Evolutionary conservation across 352 stramenopile species (phyloP).

Genomic region (Hyaloperonospora brassicae): DNA sequence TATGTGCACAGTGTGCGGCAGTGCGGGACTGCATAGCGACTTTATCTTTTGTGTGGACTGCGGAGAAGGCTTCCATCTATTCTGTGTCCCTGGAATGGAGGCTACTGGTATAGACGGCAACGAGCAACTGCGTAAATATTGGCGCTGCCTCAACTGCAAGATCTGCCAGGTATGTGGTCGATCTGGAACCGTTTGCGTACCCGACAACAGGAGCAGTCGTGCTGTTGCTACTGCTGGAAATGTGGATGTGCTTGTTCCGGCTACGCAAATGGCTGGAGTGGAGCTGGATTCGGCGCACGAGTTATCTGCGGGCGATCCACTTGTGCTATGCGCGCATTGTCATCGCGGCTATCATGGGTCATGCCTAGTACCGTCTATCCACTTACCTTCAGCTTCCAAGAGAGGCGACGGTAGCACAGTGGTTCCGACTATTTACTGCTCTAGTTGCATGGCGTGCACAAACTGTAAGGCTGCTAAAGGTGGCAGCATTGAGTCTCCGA

Average conservation of each 20-base stretch:
- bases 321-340: conserved; percentile 41
- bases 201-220: conserved; percentile 4
- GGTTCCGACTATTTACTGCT: conserved; percentile 44
- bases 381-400: conserved; percentile 9
- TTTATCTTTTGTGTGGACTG: conserved; percentile 96
- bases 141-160: conserved; percentile 94
- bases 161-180: conserved; percentile 91
- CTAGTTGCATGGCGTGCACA: conserved; percentile 54
- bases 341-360: conserved; percentile 49
- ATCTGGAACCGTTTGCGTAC: conserved; percentile 23
- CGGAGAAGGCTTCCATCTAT: conserved; percentile 91
- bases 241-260: conserved; percentile 12
- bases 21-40: conserved; percentile 56
- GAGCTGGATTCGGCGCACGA: conserved; percentile 5
- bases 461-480: conserved; percentile 31
- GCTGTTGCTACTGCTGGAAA: conserved; percentile 16
- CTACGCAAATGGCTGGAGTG: conserved; percentile 1
- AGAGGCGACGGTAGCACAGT: conserved; percentile 9
- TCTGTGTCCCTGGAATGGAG: conserved; percentile 70
- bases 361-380: conserved; percentile 40
- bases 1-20: conserved; percentile 87
- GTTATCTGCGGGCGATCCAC: conserved; percentile 13
- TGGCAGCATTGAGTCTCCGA: conserved; percentile 5
- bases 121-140: conserved; percentile 62
- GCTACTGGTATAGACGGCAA: conserved; percentile 25